Evolutionary conservation across 768 basidiomycete genomes (phyloP).

Genomic region (Dictyophora rubrovolvata): DNA sequence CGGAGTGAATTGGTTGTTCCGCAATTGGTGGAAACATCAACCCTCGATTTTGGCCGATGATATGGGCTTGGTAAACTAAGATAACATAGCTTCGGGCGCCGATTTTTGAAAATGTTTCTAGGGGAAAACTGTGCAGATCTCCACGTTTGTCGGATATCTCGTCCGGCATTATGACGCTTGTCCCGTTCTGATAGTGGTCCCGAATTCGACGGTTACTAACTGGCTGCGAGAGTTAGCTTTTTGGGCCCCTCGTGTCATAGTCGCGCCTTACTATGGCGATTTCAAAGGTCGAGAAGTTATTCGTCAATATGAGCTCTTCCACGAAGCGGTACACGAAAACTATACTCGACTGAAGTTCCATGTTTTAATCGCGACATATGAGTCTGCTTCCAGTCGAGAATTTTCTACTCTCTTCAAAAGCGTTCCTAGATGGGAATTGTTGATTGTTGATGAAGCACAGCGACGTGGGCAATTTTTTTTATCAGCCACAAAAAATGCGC

Average conservation of each 20-base stretch:
- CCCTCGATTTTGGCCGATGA: constrained; percentile 92
- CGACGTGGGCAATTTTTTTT: constrained; percentile 45
- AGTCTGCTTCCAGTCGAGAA: constrained; percentile 67
- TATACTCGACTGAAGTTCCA: constrained; percentile 63
- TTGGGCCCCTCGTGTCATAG: constrained; percentile 60
- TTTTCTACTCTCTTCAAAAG: constrained; percentile 66
- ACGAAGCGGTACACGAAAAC: constrained; percentile 28
- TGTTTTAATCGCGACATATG: constrained; percentile 89
- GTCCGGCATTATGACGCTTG: constrained; percentile 45
- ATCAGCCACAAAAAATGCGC: constrained; percentile 2
- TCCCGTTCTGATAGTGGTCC: constrained; percentile 86
- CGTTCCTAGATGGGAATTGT: constrained; percentile 86
- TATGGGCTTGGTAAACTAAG: constrained; percentile 72
- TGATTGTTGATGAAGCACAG: constrained; percentile 91
- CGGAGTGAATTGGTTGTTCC: constrained; percentile 75
- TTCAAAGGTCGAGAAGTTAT: constrained; percentile 71
- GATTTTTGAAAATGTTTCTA: constrained; percentile 21
- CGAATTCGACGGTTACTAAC: constrained; percentile 91
- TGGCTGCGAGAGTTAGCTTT: constrained; percentile 93
- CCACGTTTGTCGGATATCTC: constrained; percentile 68
- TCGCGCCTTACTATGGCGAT: constrained; percentile 83
- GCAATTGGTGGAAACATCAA: constrained; percentile 82
- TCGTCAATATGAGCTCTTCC: constrained; percentile 71
- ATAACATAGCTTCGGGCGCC: constrained; percentile 6
- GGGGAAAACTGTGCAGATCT: constrained; percentile 91